phyloP scores from a whole-genome alignment of 352 stramenopile genomes.

The Phytophthora fragariaefolia region DNA sequence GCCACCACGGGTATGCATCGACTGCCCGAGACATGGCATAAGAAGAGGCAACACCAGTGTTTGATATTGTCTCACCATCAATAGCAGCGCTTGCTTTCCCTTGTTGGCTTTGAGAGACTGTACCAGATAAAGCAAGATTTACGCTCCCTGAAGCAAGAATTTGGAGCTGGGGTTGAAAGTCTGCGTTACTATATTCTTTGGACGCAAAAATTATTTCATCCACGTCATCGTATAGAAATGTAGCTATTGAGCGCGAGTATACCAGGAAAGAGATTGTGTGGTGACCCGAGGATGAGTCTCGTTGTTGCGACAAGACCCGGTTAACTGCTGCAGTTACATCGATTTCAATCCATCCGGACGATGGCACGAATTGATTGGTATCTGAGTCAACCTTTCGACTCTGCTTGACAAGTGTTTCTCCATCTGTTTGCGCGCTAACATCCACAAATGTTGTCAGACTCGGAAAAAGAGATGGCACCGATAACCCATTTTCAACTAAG shows the following conservation, averaged over 20 bases:
- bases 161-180: constrained; percentile 46
- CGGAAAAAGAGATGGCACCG: constrained; percentile 46
- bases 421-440: constrained; percentile 29
- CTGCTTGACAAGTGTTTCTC: constrained; percentile 42
- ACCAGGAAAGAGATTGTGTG: constrained; percentile 59
- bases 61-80: constrained; percentile 43
- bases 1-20: constrained; percentile 70
- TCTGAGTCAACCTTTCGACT: constrained; percentile 41
- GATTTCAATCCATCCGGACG: constrained; percentile 65
- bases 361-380: constrained; percentile 46
- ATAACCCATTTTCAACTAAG: constrained; percentile 22
- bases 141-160: constrained; percentile 58
- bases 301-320: constrained; percentile 45
- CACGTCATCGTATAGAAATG: constrained; percentile 59
- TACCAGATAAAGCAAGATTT: constrained; percentile 48
- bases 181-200: constrained; percentile 47
- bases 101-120: constrained; percentile 54
- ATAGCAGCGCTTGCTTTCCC: constrained; percentile 60
- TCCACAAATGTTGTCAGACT: constrained; percentile 34
- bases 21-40: constrained; percentile 58
- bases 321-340: constrained; percentile 75
- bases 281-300: constrained; percentile 26
- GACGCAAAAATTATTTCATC: constrained; percentile 69
- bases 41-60: constrained; percentile 47
- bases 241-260: constrained; percentile 47